Base-by-base conservation (phyloP, 441 rosid genomes). In the Flueggea neowawraea region DNA sequence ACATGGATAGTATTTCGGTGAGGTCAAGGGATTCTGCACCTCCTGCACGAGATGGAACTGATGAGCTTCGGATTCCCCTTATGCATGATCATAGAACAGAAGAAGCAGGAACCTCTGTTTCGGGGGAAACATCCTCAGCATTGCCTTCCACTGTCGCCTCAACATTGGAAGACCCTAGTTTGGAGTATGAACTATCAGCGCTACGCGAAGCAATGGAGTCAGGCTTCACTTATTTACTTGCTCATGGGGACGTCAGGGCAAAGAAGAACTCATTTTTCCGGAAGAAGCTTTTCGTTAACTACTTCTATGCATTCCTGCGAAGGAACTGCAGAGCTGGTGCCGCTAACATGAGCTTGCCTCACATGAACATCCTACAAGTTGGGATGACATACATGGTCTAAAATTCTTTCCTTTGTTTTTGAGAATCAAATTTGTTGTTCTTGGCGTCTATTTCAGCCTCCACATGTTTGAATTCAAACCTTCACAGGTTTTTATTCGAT, bases 361-460 rank as follows among this genome's bases (percentile, higher is more conserved):
- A 87, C 75, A 84, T 82, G 94, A 83, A 94, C 64, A 81, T 89
- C 75, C 55, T 94, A 69, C 82, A 89, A 75, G 97, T 84, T 54
- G 87, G 92, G 61, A 91, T 85, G 93, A 89, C 99, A 31, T 89
- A 94, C 65, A 84, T 89, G 94, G 99, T 90, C 62, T 93, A 59
- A 77, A 45, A 62, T 52, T 52, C 36, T 22, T 22, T 12, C 5
- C 41, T 44, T 7, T 6, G 1, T 32, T 10, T 33, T 12, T 12
- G 52, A 8, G 15, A 36, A 36, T 36, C 41, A 17, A 39, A 51
- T 71, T 16, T 59, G 4, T 15, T 31, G 8, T 13, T 9, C 1
- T 9, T 55, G 39, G 28, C 54, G 13, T 6, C 50, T 14, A 14
- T 51, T 31, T 5, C 12, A 2, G 50, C 10, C 48, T 54, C 17